Conservation (phyloP, 495 filamentous ascomycete species). For the Penicillium chermesinum region DNA sequence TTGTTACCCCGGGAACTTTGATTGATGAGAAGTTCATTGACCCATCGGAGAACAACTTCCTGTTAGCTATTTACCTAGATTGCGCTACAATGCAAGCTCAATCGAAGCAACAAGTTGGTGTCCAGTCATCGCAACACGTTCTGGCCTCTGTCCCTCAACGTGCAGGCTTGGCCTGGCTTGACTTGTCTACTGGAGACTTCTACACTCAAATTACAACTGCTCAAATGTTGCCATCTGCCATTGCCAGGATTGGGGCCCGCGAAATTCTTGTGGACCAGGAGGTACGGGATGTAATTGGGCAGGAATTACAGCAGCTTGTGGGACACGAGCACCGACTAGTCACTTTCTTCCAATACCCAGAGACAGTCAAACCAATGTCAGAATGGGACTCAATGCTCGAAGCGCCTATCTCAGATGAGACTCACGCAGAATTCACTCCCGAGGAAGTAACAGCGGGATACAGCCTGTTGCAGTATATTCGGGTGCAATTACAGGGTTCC, state of each 20-base stretch:
- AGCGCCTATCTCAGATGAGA: slow-evolving; percentile 44
- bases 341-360: slow-evolving; percentile 36
- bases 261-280: slow-evolving; percentile 74
- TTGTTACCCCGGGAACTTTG: slow-evolving; percentile 89
- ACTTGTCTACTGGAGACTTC: slow-evolving; percentile 91
- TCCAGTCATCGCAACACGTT: slow-evolving; percentile 27
- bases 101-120: slow-evolving; percentile 16
- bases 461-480: slow-evolving; percentile 76
- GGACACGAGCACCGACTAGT: slow-evolving; percentile 43
- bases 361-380: slow-evolving; percentile 39
- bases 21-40: slow-evolving; percentile 98
- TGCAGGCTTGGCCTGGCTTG: slow-evolving; percentile 87
- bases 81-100: slow-evolving; percentile 15
- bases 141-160: slow-evolving; percentile 35
- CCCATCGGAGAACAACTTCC: slow-evolving; percentile 83
- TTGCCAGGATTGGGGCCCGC: slow-evolving; percentile 76
- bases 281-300: slow-evolving; percentile 44
- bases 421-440: slow-evolving; percentile 36
- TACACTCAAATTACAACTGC: slow-evolving; percentile 77
- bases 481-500: slow-evolving; percentile 67
- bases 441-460: slow-evolving; percentile 61
- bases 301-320: slow-evolving; percentile 38
- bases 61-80: slow-evolving; percentile 67
- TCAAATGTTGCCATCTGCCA: slow-evolving; percentile 64
- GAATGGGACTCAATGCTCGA: slow-evolving; percentile 77